phyloP scores from a whole-genome alignment of 202 grass and related monocot species.

The Eragrostis tef region DNA sequence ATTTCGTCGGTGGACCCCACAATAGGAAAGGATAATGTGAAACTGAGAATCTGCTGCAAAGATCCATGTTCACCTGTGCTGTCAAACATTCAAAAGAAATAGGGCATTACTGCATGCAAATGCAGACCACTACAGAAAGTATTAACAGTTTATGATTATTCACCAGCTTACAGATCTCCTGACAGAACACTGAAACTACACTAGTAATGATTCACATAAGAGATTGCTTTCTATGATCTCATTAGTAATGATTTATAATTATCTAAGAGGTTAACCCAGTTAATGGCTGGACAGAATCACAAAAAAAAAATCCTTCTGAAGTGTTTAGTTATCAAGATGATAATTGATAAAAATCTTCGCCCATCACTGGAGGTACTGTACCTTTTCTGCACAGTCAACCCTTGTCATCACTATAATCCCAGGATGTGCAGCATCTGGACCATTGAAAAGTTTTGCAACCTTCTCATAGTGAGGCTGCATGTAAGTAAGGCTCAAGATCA shows the following conservation, averaged over 20 bases:
- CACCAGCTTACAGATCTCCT: neutral
- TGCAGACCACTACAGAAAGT: neutral
- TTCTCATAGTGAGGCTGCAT: constrained; percentile 91
- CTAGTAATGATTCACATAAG: neutral
- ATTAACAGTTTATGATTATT: constrained; percentile 3
- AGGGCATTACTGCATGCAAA: constrained; percentile 40
- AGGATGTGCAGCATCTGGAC: constrained; percentile 76
- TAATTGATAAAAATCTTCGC: constrained; percentile 12
- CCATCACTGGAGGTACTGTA: constrained; percentile 51
- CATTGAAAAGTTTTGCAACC: constrained; percentile 92
- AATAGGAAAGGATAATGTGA: constrained; percentile 83
- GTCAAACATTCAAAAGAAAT: constrained; percentile 68
- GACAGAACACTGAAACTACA: neutral
- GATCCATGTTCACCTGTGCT: constrained; percentile 77
- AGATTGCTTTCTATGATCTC: neutral
- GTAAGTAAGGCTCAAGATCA: constrained; percentile 20
- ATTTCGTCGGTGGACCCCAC: constrained; percentile 78
- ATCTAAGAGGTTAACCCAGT: neutral
- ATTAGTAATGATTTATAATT: neutral
- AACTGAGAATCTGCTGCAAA: constrained; percentile 88
- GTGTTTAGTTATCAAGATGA: constrained; percentile 9
- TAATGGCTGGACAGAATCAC: neutral
- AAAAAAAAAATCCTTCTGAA: neutral
- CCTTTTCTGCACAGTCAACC: constrained; percentile 94
- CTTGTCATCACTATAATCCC: constrained; percentile 81